These are phyloP conservation scores for Cyberlindnera misumaiensis DNA, from an alignment of 805 yeast genomes.

Conservation along the genomic window DNA sequence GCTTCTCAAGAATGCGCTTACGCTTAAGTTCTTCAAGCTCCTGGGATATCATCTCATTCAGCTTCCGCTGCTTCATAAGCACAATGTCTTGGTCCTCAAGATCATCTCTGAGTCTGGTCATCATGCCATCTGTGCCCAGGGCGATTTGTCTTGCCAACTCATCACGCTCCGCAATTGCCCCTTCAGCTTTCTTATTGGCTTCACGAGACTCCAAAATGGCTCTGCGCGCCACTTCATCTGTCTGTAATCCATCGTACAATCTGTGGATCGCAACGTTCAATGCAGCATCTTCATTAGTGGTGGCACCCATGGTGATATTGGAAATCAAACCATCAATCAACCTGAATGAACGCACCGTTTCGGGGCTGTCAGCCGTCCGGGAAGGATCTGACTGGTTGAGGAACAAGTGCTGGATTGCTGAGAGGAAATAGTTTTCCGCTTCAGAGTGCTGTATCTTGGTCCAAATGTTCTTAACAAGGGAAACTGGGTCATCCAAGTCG, in stretches of 20 bases:
- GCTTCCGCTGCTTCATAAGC: conserved; percentile 50
- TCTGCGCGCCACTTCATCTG: conserved; percentile 79
- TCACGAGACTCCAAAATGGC: conserved; percentile 55
- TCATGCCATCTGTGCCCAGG: conserved; percentile 71
- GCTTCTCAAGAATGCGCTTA: conserved; percentile 52
- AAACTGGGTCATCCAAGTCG: conserved; percentile 53
- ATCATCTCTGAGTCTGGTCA: conserved; percentile 53
- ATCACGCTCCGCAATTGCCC: conserved; percentile 51
- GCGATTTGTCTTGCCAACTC: conserved; percentile 59
- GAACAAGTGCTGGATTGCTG: conserved; percentile 49
- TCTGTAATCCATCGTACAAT: conserved; percentile 62
- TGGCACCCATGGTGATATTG: conserved; percentile 46
- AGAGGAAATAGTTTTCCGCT: conserved; percentile 42
- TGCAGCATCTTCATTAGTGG: conserved; percentile 48
- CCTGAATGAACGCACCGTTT: conserved; percentile 47
- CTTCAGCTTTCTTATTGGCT: conserved; percentile 45
- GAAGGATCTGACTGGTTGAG: conserved; percentile 30
- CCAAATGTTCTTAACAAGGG: conserved; percentile 60
- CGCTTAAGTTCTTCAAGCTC: conserved; percentile 61
- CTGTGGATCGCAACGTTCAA: conserved; percentile 72
- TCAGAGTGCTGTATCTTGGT: conserved; percentile 44
- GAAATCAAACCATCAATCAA: conserved; percentile 61
- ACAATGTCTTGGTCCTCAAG: conserved; percentile 57
- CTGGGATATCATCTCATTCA: conserved; percentile 50
- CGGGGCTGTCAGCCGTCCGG: conserved; percentile 39